Evolutionary conservation across 768 basidiomycete species (phyloP), one percentile per base, ranked within the genome.

Genomic region (Fistulinella prunicolor): DNA sequence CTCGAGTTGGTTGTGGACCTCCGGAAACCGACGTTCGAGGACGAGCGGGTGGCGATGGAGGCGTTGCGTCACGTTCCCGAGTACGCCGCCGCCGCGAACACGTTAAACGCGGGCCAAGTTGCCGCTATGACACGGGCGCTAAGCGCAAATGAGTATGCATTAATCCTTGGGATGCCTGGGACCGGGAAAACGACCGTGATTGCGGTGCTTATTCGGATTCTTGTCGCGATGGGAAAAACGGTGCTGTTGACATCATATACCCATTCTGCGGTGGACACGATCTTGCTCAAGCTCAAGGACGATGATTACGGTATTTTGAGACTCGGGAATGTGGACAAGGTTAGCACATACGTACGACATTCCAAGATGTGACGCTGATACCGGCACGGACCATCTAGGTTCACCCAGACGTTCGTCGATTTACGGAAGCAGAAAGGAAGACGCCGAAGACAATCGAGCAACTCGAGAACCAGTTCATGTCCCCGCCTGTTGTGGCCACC

Each of bases 191-290:
- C 95, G 36, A 95, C 93, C 1, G 88, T 96, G 4, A 88, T 96
- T 51, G 91, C 89, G 1, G 85, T 90, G 26, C 78, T 96, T 40
- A 94, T 98, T 61, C 78, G 81, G 58, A 78, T 78, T 40, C 69
- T 98, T 13, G 91, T 94, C 2, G 76, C 68, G 32, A 73, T 82
- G 69, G 90, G 91, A 7, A 94, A 96, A 73, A 89, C 80, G 0
- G 89, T 98, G 6, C 69, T 99, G 21, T 68, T 98, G 51, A 89
- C 89, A 7, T 90, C 89, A 38, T 96, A 97, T 65, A 99, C 96
- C 2, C 96, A 99, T 72, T 96, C 94, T 13, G 95, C 96, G 0
- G 96, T 99, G 38, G 96, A 99, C 57, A 97, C 86, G n/a, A 95
- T 98, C 60, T 60, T 99, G 60, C 70, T 86, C 60, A 97, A 96